A percentile compares a stretch with the other conserved stretches of the same genome.
phyloP scores from a whole-genome alignment of 495 filamentous ascomycete genomes.

The Penicilliopsis zonata region DNA sequence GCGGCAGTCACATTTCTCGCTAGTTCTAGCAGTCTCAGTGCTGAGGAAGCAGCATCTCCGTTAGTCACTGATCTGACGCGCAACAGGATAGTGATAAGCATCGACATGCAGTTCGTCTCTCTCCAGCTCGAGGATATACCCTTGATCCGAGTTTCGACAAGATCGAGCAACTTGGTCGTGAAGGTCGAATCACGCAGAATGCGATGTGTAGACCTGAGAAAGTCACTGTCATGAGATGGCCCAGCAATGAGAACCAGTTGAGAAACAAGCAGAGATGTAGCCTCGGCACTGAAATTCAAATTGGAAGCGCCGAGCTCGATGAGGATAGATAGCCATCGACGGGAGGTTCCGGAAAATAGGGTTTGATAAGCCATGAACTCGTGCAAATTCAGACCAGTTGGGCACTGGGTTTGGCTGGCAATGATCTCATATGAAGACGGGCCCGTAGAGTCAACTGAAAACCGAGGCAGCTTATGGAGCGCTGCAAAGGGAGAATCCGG shows the following conservation, averaged over 20 bases:
- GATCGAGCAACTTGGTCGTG: conserved; percentile 11
- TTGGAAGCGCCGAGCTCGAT: conserved; percentile 34
- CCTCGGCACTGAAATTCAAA: conserved; percentile 33
- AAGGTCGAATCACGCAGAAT: conserved; percentile 16
- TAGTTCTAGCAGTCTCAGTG: background rate
- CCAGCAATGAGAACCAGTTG: conserved; percentile 39
- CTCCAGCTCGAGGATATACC: conserved; percentile 37
- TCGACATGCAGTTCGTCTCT: conserved; percentile 25
- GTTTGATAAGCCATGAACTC: conserved; percentile 37
- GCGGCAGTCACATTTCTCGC: conserved; percentile 8
- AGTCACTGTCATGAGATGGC: conserved; percentile 6
- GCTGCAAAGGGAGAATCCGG: conserved; percentile 8
- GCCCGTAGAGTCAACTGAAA: conserved; percentile 7
- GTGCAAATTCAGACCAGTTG: conserved; percentile 30
- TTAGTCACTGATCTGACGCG: conserved; percentile 13
- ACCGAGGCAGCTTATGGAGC: conserved; percentile 7
- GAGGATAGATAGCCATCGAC: conserved; percentile 42
- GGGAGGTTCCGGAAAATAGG: conserved; percentile 25
- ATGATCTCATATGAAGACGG: conserved; percentile 27
- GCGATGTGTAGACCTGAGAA: conserved; percentile 12
- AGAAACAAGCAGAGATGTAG: conserved; percentile 29
- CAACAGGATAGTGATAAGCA: conserved; percentile 22
- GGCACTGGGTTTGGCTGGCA: conserved; percentile 28
- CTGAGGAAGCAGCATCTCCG: background rate
- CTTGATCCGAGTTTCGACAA: conserved; percentile 16